Evolutionary conservation across 202 grass and related monocot species (phyloP).

Genomic region (Eragrostis tef): DNA sequence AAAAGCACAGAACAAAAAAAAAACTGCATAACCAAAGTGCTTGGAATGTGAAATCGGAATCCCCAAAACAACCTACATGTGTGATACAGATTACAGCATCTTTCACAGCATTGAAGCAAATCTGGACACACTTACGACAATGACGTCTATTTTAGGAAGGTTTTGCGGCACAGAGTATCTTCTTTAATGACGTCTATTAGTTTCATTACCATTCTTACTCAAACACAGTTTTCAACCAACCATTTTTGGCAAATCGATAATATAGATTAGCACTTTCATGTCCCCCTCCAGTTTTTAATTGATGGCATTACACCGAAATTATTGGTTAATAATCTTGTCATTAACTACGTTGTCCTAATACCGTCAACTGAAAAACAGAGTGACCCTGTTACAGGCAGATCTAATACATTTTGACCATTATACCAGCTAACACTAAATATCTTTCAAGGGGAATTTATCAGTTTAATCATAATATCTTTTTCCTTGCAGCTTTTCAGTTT

Average conservation of each 20-base stretch:
- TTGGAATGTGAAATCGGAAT: not conserved
- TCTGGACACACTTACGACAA: not conserved
- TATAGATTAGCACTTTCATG: too few species aligned
- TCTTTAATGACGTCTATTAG: slow-evolving; percentile 12
- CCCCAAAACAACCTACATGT: not conserved
- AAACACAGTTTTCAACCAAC: not conserved
- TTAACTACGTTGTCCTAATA: too few species aligned
- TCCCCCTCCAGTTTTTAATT: not conserved
- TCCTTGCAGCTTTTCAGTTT: not conserved
- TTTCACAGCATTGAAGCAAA: not conserved
- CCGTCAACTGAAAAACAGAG: not conserved
- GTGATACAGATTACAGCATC: not conserved
- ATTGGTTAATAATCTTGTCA: too few species aligned
- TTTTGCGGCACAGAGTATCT: not conserved
- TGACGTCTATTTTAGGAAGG: not conserved
- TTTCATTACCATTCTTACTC: not conserved
- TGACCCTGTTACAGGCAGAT: not conserved
- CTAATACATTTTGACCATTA: not conserved
- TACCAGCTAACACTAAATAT: not conserved
- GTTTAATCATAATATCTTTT: not conserved
- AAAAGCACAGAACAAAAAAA: too few species aligned
- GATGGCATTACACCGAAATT: not conserved
- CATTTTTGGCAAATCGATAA: not conserved
- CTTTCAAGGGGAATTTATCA: not conserved
- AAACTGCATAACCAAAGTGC: not conserved